Base-by-base conservation (phyloP, 495 filamentous ascomycete genomes). In the Xylaria sp. region DNA sequence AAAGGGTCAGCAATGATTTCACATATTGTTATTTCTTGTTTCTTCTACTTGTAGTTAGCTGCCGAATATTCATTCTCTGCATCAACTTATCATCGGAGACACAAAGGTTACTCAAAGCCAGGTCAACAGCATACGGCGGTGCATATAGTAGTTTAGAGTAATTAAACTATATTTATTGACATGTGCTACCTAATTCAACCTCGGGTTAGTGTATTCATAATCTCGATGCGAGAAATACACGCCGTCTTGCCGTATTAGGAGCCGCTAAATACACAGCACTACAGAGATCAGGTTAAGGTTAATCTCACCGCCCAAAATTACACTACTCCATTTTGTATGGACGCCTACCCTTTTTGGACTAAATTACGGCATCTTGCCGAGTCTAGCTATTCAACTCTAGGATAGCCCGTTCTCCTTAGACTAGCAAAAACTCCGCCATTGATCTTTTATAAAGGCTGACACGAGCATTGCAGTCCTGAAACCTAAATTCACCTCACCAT, bases 281-380 rank as follows among this genome's bases (percentile, higher is more conserved):
- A 6, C 55, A 58, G 37, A 46, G 17, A 29, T 46, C 40, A 19
- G 24, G 41, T 63, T 17, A n/a, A 37, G 33, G 21, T 29, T 19
- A 15, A 29, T 21, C 11, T 53, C 24, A 5, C 50, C 26, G 5
- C n/a, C n/a, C n/a, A n/a, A n/a, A 12, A 14, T 26, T 8, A n/a
- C 24, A 37, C 8, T 4, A 37, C 35, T 37, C 48, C 48, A 8
- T 21, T 48, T 48, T 48, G 44, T n/a, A 21, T 6, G 17, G 58
- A 61, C 12, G 35, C 55, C 58, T 43, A 7, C 35, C 35, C 35
- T 61, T 61, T 35, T 43, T 21, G 11, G 1, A 15, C 5, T 24
- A 5, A 8, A 21, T 43, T 41, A n/a, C 58, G 58, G 61, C 41
- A 63, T 63, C 61, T 63, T 63, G 61, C 61, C 61, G 61, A 63